Conservation (phyloP, 106 monocot genomes). For the Dendrobium chrysotoxum region DNA sequence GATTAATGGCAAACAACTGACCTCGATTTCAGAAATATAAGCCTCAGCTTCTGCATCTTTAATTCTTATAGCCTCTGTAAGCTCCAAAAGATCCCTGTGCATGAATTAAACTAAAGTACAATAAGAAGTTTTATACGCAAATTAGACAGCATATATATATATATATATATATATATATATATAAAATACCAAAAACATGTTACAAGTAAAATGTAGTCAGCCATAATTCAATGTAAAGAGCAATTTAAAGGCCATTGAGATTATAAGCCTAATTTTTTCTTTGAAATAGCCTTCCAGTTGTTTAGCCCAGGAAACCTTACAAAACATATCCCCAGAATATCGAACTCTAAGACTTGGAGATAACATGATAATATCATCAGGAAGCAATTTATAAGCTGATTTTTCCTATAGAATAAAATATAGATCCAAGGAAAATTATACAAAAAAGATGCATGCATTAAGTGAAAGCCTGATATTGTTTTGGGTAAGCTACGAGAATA, state of each 20-base stretch:
- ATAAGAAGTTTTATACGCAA: background rate
- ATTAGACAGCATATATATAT: background rate
- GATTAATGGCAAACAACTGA: constrained; percentile 9
- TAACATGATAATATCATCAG: too few species aligned
- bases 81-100: constrained; percentile 61
- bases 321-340: background rate
- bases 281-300: background rate
- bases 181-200: background rate
- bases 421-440: background rate
- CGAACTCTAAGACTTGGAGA: too few species aligned
- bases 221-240: background rate
- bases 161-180: too few species aligned
- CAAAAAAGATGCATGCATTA: background rate
- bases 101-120: constrained; percentile 6
- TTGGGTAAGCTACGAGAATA: background rate
- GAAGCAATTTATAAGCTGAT: too few species aligned
- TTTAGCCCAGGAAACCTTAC: background rate
- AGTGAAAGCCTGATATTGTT: background rate
- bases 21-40: constrained; percentile 96
- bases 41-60: constrained; percentile 86
- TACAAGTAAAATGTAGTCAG: background rate
- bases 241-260: background rate
- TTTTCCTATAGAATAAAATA: too few species aligned
- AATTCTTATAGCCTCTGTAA: constrained; percentile 85
- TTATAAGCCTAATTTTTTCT: background rate